Conservation (phyloP, 768 basidiomycete species). For the Boletus subcaerulescens region DNA sequence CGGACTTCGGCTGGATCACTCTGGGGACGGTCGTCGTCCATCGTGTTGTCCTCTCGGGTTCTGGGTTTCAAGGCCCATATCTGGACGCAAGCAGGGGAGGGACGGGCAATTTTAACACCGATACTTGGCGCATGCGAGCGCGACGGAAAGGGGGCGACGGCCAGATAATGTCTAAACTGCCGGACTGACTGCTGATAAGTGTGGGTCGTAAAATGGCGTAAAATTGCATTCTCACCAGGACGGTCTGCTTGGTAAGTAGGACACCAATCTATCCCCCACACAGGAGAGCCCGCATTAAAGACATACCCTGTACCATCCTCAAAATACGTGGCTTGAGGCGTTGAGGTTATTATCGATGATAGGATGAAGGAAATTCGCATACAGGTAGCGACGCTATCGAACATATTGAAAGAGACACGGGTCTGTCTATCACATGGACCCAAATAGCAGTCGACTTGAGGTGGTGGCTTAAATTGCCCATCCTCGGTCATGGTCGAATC, state of each 20-base stretch:
- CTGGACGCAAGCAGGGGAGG: slow-evolving; percentile 71
- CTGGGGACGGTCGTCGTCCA: slow-evolving; percentile 25
- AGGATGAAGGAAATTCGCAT: slow-evolving; percentile 37
- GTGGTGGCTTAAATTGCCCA: slow-evolving; percentile 48
- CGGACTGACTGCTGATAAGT: slow-evolving; percentile 38
- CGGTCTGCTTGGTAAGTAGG: slow-evolving; percentile 66
- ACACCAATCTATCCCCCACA: slow-evolving; percentile 95
- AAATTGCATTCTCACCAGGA: slow-evolving; percentile 37
- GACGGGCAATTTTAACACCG: slow-evolving; percentile 54
- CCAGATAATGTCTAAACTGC: slow-evolving; percentile 73
- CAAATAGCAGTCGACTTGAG: slow-evolving; percentile 58
- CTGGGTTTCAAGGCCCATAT: slow-evolving; percentile 65
- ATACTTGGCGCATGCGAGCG: slow-evolving; percentile 61
- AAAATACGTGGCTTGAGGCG: slow-evolving; percentile 53
- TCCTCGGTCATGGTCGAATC: slow-evolving; percentile 49
- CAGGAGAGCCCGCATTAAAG: slow-evolving; percentile 84
- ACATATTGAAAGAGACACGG: slow-evolving; percentile 47
- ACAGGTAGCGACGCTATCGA: slow-evolving; percentile 62
- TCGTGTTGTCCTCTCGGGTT: slow-evolving; percentile 5
- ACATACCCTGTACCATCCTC: slow-evolving; percentile 61
- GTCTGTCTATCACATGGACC: slow-evolving; percentile 61
- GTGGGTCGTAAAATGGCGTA: neutral
- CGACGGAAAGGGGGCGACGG: slow-evolving; percentile 73
- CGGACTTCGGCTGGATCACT: slow-evolving; percentile 38
- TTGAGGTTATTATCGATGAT: neutral